A percentile compares a stretch with the other conserved stretches of the same genome.
Conservation (phyloP, 2,329 filamentous ascomycete species). For the Aspergillus sp. region DNA sequence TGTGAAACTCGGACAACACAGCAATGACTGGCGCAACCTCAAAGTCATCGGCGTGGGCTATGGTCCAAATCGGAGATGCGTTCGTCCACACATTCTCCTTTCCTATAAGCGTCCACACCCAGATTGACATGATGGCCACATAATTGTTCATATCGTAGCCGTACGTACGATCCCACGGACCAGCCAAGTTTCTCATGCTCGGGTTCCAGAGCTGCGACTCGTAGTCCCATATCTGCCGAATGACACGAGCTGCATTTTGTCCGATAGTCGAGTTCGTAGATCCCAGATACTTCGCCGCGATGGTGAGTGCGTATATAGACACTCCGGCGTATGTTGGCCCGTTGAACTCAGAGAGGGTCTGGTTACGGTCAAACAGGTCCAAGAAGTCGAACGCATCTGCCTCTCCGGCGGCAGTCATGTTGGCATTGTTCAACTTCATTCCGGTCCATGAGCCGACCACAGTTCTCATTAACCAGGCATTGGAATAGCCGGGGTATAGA, state of each 20-base stretch:
- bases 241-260: slow-evolving; percentile 52
- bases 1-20: slow-evolving; percentile 53
- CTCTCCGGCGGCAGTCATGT: slow-evolving; percentile 61
- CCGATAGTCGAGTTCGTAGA: slow-evolving; percentile 55
- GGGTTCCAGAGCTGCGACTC: slow-evolving; percentile 58
- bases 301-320: slow-evolving; percentile 57
- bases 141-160: slow-evolving; percentile 66
- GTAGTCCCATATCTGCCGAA: slow-evolving; percentile 54
- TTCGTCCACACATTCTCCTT: slow-evolving; percentile 27
- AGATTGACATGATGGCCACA: slow-evolving; percentile 57
- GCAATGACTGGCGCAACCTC: slow-evolving; percentile 59
- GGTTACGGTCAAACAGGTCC: slow-evolving; percentile 54
- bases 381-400: slow-evolving; percentile 56
- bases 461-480: slow-evolving; percentile 64
- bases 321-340: slow-evolving; percentile 64
- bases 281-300: slow-evolving; percentile 60
- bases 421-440: slow-evolving; percentile 52
- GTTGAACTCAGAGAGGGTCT: slow-evolving; percentile 64
- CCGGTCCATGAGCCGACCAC: slow-evolving; percentile 62
- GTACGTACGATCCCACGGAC: slow-evolving; percentile 64
- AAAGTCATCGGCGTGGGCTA: slow-evolving; percentile 61
- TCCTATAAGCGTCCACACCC: slow-evolving; percentile 55
- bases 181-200: slow-evolving; percentile 60
- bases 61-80: slow-evolving; percentile 44
- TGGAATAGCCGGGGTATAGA: slow-evolving; percentile 62